Evolutionary conservation across 2,329 filamentous ascomycete genomes (phyloP), one percentile per base, ranked within the genome.

Genomic region (Fusarium transvaalense): DNA sequence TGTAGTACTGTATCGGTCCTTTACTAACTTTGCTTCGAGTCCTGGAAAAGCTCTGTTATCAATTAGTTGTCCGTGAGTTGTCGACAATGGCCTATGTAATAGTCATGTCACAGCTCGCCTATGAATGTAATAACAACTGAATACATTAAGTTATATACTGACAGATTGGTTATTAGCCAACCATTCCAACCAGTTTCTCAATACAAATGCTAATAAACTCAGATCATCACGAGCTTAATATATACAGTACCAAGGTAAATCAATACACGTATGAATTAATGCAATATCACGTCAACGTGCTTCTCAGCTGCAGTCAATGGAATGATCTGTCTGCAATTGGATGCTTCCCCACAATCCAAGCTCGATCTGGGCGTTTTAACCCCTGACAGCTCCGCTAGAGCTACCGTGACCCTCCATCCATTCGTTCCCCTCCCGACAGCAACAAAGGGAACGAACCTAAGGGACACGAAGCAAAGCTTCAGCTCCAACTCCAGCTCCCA

Each of bases 251-350:
- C n/a, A n/a, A n/a, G 29, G 17, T 43, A 14, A 29, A 56, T 39
- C 31, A 47, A 37, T 27, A 39, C 31, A 52, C 46, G 60, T 58
- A 48, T 17, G 21, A 35, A 41, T 25, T 7, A 43, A 56, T 66
- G 41, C 60, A 7, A 54, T 17, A 17, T 50, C 47, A 42, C 41
- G 43, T 61, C 60, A 66, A 66, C 23, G 39, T 69, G 61, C 57
- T 56, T 45, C n/a, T 54, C 38, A 34, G 31, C 25, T 53, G 35
- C 45, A 41, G 52, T 48, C 43, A 38, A 39, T 61, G 19, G 29
- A 39, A 42, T 66, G 46, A 25, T 25, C 23, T 25, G 23, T 25
- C 23, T 25, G 23, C 53, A 65, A 48, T 46, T 48, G 35, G 39
- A 42, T 39, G 35, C 25, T 42, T 37, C 56, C 61, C 66, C 56